These are phyloP conservation scores for Carex scoparia DNA, from an alignment of 176 grass and related monocot genomes.

Conservation along the genomic window DNA sequence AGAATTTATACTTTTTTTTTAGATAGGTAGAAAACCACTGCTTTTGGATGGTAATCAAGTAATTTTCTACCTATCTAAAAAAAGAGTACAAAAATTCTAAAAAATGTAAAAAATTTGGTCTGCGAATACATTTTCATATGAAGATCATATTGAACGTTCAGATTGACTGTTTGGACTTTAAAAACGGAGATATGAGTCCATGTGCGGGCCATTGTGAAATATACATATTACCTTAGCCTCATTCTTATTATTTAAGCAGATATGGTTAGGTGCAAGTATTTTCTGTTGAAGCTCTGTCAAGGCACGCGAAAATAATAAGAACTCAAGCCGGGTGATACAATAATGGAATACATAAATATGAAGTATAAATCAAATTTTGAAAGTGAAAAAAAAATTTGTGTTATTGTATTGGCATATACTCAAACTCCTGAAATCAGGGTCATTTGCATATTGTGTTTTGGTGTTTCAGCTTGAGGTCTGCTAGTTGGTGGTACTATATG, in stretches of 20 bases:
- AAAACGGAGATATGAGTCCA: too few species aligned
- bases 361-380: background rate
- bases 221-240: too few species aligned
- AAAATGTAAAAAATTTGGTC: too few species aligned
- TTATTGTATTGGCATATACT: background rate
- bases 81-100: too few species aligned
- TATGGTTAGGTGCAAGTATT: background rate
- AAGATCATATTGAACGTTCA: too few species aligned
- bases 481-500: background rate
- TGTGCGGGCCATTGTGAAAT: too few species aligned
- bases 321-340: background rate
- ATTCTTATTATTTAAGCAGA: background rate
- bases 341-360: background rate
- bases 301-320: background rate
- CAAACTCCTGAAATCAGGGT: background rate
- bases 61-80: too few species aligned
- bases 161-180: too few species aligned
- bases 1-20: too few species aligned
- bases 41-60: too few species aligned
- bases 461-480: background rate
- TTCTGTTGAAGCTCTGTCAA: background rate
- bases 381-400: background rate
- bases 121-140: too few species aligned
- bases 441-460: background rate
- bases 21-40: too few species aligned